Percentiles rank a stretch among this genome's conserved stretches.
These are phyloP conservation scores for Eucalyptus curtisii DNA, from an alignment of 345 rosid genomes.

Conservation along the genomic window DNA sequence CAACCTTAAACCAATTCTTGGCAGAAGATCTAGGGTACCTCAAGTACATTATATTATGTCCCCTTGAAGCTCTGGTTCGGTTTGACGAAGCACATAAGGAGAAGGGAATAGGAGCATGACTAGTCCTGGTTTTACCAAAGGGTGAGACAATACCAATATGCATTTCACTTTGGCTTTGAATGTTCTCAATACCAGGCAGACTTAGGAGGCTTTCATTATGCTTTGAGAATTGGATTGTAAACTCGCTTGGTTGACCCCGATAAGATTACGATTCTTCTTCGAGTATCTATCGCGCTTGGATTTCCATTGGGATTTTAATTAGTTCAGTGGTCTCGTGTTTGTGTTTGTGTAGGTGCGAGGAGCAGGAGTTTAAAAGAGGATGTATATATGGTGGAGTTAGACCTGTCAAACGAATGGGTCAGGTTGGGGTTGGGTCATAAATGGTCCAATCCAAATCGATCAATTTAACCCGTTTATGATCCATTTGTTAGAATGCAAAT, in stretches of 20 bases:
- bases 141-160: background rate
- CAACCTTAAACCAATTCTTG: background rate
- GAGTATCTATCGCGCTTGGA: background rate
- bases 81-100: background rate
- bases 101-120: background rate
- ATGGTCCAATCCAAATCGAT: accelerated
- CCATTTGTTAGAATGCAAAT: no score
- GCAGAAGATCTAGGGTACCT: background rate
- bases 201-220: background rate
- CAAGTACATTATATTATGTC: background rate
- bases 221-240: background rate
- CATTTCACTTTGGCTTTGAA: background rate
- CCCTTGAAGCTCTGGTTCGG: background rate
- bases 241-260: background rate
- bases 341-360: background rate
- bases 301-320: background rate
- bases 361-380: background rate
- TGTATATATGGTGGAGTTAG: background rate
- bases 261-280: background rate
- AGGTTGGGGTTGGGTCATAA: no score
- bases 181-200: background rate
- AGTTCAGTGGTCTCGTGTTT: accelerated
- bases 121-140: background rate
- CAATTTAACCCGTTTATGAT: no score
- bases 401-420: background rate